A percentile compares a stretch with the other conserved stretches of the same genome.
These are phyloP conservation scores for Macrolepiota fuliginosa DNA, from an alignment of 768 basidiomycete species.

Conservation along the genomic window DNA sequence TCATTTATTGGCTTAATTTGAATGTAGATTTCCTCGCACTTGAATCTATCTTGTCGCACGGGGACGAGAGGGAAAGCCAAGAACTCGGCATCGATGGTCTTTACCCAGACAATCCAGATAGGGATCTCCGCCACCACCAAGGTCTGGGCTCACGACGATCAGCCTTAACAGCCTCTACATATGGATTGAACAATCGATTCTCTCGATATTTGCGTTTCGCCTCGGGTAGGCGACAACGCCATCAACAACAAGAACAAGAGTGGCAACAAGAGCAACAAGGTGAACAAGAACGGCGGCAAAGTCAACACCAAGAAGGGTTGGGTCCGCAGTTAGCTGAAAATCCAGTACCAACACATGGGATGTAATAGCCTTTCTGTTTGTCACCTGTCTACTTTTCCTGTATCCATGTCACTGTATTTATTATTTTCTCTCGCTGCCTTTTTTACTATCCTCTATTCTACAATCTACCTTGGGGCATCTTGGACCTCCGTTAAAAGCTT, in stretches of 20 bases:
- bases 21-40: slow-evolving; percentile 53
- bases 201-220: slow-evolving; percentile 59
- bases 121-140: slow-evolving; percentile 17
- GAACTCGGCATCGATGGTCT: slow-evolving; percentile 4
- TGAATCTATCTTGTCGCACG: slow-evolving; percentile 49
- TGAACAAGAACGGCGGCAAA: background rate
- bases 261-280: background rate
- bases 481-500: background rate
- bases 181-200: slow-evolving; percentile 32
- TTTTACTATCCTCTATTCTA: background rate
- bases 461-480: background rate
- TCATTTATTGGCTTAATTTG: slow-evolving; percentile 8
- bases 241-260: slow-evolving; percentile 12
- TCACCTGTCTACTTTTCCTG: background rate
- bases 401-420: background rate
- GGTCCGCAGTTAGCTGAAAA: background rate
- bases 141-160: background rate
- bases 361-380: background rate
- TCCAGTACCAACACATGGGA: background rate
- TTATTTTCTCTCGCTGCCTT: background rate
- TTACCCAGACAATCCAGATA: background rate
- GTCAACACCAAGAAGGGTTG: background rate
- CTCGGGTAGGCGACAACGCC: slow-evolving; percentile 30
- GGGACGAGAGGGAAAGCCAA: slow-evolving; percentile 12
- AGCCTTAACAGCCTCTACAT: background rate